Evolutionary conservation across 352 stramenopile species (phyloP).

Genomic region (Phytophthora megakarya): DNA sequence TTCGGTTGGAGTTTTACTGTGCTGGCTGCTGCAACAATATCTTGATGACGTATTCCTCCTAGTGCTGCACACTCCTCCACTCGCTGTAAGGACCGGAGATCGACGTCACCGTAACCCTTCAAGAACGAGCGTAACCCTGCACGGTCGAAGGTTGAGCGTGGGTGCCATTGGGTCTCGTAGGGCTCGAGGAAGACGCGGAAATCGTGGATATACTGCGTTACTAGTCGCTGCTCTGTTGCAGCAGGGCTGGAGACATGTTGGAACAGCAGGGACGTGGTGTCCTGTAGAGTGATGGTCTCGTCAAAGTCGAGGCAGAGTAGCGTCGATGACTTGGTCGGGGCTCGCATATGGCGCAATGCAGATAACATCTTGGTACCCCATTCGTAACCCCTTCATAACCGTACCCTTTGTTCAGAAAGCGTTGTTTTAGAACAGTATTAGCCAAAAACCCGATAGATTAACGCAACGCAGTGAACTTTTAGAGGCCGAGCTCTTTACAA

Average conservation of each 20-base stretch:
- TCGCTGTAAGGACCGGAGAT: conserved; percentile 55
- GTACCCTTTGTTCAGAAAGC: too few species aligned
- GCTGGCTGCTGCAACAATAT: conserved; percentile 12
- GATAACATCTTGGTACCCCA: background rate
- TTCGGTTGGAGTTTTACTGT: conserved; percentile 35
- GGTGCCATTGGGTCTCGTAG: conserved; percentile 25
- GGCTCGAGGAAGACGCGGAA: conserved; percentile 16
- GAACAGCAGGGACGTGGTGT: conserved; percentile 70
- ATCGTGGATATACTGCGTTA: conserved; percentile 44
- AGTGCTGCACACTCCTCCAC: conserved; percentile 44
- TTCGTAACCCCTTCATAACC: background rate
- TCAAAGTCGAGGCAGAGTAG: conserved; percentile 79
- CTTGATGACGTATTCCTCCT: conserved; percentile 33
- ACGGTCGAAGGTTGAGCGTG: conserved; percentile 36
- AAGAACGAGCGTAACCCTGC: conserved; percentile 48
- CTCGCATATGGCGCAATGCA: background rate
- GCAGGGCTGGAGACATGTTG: conserved; percentile 24
- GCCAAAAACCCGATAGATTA: conserved; percentile 28
- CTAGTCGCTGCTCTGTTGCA: conserved; percentile 28
- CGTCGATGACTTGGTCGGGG: conserved; percentile 12
- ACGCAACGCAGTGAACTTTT: conserved; percentile 26
- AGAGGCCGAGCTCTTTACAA: conserved; percentile 52
- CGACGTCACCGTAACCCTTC: conserved; percentile 42
- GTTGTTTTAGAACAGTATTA: too few species aligned
- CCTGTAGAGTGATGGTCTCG: conserved; percentile 61